A percentile compares a stretch with the other conserved stretches of the same genome.
phyloP scores from a whole-genome alignment of 768 basidiomycete species.

The Omphalotus guepiniiformis region DNA sequence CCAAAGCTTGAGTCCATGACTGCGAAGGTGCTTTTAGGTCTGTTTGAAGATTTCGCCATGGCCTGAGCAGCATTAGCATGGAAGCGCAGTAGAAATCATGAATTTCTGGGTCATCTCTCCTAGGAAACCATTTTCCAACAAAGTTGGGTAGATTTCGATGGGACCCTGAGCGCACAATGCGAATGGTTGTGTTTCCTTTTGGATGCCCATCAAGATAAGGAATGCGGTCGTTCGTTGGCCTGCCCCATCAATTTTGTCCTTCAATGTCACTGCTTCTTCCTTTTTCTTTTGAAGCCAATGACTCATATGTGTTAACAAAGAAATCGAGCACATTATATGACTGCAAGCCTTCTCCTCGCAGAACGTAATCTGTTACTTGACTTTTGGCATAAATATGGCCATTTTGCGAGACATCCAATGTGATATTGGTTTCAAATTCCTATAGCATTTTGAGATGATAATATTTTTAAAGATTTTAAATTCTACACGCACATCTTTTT shows the following conservation, averaged over 20 bases:
- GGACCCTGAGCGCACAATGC: constrained; percentile 13
- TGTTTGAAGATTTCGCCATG: constrained; percentile 26
- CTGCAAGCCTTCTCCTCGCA: constrained; percentile 18
- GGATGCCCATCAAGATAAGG: constrained; percentile 9
- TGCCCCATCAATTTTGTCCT: constrained; percentile 1
- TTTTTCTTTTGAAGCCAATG: background rate
- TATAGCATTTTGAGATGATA: too few species aligned
- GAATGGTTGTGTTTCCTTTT: background rate
- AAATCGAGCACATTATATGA: constrained; percentile 19
- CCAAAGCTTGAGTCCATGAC: constrained; percentile 22
- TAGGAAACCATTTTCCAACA: constrained; percentile 33
- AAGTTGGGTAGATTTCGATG: constrained; percentile 34
- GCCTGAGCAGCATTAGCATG: constrained; percentile 33
- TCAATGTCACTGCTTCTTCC: constrained; percentile 7
- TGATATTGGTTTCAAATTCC: too few species aligned
- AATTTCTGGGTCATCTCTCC: constrained; percentile 17
- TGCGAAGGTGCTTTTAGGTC: constrained; percentile 20
- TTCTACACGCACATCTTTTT: background rate
- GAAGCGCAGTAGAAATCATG: constrained; percentile 29
- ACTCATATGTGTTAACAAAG: constrained; percentile 29
- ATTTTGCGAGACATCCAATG: background rate
- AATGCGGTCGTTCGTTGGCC: constrained; percentile 11
- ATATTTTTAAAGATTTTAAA: background rate
- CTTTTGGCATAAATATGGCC: constrained; percentile 11
- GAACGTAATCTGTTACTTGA: constrained; percentile 25